Conservation (phyloP, 345 rosid genomes). For the Streptanthus diversifolius region DNA sequence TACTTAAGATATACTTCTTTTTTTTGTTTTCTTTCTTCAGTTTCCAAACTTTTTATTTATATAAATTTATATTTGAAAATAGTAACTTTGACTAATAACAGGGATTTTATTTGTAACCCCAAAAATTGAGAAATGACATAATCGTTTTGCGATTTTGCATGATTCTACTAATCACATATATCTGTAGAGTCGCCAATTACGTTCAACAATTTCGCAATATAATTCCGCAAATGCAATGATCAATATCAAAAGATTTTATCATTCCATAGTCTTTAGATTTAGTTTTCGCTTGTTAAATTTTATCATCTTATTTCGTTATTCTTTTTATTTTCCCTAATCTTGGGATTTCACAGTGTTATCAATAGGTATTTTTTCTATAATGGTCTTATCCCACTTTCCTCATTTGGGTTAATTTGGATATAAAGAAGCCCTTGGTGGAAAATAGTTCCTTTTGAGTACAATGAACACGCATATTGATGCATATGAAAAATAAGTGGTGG, state of each 20-base stretch:
- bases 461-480: neutral
- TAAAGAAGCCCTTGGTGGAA: neutral
- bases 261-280: neutral
- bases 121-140: neutral
- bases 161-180: neutral
- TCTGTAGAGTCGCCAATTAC: neutral
- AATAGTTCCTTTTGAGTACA: neutral
- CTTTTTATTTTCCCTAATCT: neutral
- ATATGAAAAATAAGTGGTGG: neutral
- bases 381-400: neutral
- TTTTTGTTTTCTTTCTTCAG: neutral
- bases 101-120: neutral
- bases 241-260: neutral
- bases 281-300: neutral
- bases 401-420: neutral
- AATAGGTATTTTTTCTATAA: neutral
- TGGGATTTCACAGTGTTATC: neutral
- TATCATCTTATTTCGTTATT: neutral
- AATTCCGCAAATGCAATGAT: neutral
- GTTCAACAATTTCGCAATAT: neutral
- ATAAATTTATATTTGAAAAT: neutral
- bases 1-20: slow-evolving; percentile 30
- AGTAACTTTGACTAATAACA: slow-evolving; percentile 25
- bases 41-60: neutral
- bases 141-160: slow-evolving; percentile 3